Percentiles rank a stretch among this genome's conserved stretches.
These are phyloP conservation scores for Groenewaldozyma salmanticensis DNA, from an alignment of 805 yeast genomes.

Conservation along the genomic window DNA sequence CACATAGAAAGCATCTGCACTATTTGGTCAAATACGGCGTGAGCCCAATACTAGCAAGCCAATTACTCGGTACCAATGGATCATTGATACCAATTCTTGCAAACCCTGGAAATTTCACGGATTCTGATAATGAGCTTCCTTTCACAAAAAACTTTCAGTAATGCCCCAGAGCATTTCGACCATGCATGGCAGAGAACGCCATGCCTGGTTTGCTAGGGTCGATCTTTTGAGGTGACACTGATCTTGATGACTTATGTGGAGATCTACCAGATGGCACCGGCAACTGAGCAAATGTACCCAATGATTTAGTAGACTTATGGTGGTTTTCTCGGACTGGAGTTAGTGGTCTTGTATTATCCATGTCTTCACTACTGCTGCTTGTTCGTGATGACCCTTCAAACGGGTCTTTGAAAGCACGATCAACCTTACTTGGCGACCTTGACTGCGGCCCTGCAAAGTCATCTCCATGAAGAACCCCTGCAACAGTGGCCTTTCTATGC, in stretches of 20 bases:
- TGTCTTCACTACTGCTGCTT: too few relatives aligned
- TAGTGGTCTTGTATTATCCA: too few relatives aligned
- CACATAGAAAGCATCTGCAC: too few relatives aligned
- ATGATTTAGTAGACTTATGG: not conserved
- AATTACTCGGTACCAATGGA: too few relatives aligned
- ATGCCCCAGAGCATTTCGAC: not conserved
- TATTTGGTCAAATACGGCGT: not conserved
- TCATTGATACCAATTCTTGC: too few relatives aligned
- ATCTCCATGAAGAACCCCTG: too few relatives aligned
- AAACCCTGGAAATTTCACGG: too few relatives aligned
- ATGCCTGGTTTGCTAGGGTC: not conserved
- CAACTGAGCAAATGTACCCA: not conserved
- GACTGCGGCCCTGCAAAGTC: too few relatives aligned
- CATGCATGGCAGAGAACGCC: not conserved
- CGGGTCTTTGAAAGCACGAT: too few relatives aligned
- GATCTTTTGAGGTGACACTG: constrained; percentile 1
- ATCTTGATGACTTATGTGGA: not conserved
- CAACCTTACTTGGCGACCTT: constrained; percentile 5
- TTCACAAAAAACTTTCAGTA: too few relatives aligned
- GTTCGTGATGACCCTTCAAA: too few relatives aligned
- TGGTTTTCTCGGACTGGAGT: constrained; percentile 1
- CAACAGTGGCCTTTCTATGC: constrained; percentile 4
- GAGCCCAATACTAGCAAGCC: not conserved
- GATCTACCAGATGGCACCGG: constrained; percentile 1
- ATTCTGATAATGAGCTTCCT: too few relatives aligned